These are phyloP conservation scores for Panicum virgatum DNA, from an alignment of 202 grass and related monocot genomes.

Conservation along the genomic window DNA sequence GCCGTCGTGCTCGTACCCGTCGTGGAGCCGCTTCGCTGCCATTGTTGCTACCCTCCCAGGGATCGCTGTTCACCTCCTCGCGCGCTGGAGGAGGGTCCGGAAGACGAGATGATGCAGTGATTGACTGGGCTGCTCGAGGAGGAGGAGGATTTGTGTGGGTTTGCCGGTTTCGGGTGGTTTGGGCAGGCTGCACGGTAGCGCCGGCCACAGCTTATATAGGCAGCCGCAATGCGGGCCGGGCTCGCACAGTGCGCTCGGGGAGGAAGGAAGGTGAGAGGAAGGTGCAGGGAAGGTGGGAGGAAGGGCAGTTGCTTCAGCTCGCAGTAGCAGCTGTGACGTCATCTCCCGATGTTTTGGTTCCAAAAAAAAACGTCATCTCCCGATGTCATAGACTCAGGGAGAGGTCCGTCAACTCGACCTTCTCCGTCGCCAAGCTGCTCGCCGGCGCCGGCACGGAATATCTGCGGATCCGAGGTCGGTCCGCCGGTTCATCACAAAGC, in stretches of 20 bases:
- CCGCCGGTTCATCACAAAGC: background rate
- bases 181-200: background rate
- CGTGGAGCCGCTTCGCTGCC: conserved; percentile 72
- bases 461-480: background rate
- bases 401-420: background rate
- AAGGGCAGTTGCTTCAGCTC: conserved; percentile 12
- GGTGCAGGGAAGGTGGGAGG: conserved; percentile 48
- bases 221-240: background rate
- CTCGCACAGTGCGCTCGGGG: background rate
- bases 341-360: background rate
- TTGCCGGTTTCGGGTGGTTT: background rate
- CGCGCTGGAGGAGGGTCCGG: background rate
- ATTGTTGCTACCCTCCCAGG: conserved; percentile 34
- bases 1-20: conserved; percentile 47
- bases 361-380: background rate
- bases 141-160: background rate
- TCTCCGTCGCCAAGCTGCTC: background rate
- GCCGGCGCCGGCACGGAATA: conserved; percentile 1
- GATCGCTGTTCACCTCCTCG: background rate
- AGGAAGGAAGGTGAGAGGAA: conserved; percentile 49
- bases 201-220: background rate
- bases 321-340: conserved; percentile 22
- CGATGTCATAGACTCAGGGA: conserved; percentile 3
- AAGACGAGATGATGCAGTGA: background rate
- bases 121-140: background rate